Evolutionary conservation across 306 rosid species (phyloP).

Genomic region (Hippophae tibetana): DNA sequence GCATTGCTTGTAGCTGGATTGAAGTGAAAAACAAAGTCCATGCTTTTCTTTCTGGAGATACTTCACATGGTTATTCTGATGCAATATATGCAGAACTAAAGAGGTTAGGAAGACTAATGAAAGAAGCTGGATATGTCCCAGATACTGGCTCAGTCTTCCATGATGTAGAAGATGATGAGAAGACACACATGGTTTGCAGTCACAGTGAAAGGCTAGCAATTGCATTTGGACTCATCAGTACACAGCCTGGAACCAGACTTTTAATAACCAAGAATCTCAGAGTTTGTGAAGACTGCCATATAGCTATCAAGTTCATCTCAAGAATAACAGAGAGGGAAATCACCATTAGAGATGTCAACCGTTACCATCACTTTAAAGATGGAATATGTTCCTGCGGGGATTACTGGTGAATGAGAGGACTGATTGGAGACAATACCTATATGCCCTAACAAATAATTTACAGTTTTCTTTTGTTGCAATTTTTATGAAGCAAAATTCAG

Average conservation of each 20-base stretch:
- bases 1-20: constrained; percentile 72
- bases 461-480: not conserved
- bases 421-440: not conserved
- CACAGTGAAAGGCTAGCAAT: constrained; percentile 79
- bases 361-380: constrained; percentile 61
- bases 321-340: constrained; percentile 56
- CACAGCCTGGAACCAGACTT: constrained; percentile 47
- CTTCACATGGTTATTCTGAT: constrained; percentile 45
- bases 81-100: constrained; percentile 57
- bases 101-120: constrained; percentile 51
- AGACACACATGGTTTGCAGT: constrained; percentile 49
- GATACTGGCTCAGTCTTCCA: constrained; percentile 62
- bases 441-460: not conserved
- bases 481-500: not conserved
- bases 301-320: constrained; percentile 61
- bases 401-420: constrained; percentile 36
- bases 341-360: constrained; percentile 63
- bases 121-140: constrained; percentile 65
- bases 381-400: constrained; percentile 61
- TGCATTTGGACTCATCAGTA: constrained; percentile 73
- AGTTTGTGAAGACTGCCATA: constrained; percentile 74
- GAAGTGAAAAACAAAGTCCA: constrained; percentile 58
- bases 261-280: constrained; percentile 64
- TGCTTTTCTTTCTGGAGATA: constrained; percentile 58
- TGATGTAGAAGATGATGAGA: constrained; percentile 78